A percentile compares a stretch with the other conserved stretches of the same genome.
phyloP scores from a whole-genome alignment of 179 eudicot genomes.

The Dionaea muscipula region DNA sequence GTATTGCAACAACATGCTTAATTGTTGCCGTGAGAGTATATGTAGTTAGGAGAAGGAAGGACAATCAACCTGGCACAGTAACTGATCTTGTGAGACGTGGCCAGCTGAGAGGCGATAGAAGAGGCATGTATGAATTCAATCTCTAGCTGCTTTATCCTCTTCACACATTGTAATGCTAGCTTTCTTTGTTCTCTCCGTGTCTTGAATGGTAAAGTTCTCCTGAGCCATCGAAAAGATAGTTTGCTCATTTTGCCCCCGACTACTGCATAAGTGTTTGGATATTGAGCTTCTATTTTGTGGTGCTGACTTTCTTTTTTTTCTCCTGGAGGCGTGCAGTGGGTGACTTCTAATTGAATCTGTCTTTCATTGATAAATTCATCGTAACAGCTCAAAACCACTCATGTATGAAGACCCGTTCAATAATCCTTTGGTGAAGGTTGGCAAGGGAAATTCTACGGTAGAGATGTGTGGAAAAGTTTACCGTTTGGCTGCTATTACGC shows the following conservation, averaged over 20 bases:
- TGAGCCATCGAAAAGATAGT: background rate
- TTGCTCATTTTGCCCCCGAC: background rate
- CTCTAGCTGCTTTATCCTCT: no score
- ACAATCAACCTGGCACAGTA: constrained; percentile 61
- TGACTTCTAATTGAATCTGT: constrained; percentile 9
- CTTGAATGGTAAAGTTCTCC: no score
- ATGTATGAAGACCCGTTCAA: constrained; percentile 93
- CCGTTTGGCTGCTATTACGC: constrained; percentile 72
- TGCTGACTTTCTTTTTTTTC: background rate
- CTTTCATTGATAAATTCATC: constrained; percentile 4
- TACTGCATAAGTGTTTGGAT: background rate
- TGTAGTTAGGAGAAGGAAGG: constrained; percentile 27
- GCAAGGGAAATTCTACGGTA: constrained; percentile 59
- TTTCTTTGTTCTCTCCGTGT: no score
- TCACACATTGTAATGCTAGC: no score
- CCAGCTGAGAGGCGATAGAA: constrained; percentile 92
- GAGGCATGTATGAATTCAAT: constrained; percentile 92
- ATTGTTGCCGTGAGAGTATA: constrained; percentile 44
- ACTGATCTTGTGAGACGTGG: constrained; percentile 99
- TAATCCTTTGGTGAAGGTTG: constrained; percentile 76
- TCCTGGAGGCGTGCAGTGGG: background rate
- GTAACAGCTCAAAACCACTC: constrained; percentile 59
- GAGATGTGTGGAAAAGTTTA: constrained; percentile 98
- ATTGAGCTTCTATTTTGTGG: background rate
- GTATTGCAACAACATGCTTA: constrained; percentile 41